Evolutionary conservation across 352 stramenopile species (phyloP).

Genomic region (Thalassiosira hispida): DNA sequence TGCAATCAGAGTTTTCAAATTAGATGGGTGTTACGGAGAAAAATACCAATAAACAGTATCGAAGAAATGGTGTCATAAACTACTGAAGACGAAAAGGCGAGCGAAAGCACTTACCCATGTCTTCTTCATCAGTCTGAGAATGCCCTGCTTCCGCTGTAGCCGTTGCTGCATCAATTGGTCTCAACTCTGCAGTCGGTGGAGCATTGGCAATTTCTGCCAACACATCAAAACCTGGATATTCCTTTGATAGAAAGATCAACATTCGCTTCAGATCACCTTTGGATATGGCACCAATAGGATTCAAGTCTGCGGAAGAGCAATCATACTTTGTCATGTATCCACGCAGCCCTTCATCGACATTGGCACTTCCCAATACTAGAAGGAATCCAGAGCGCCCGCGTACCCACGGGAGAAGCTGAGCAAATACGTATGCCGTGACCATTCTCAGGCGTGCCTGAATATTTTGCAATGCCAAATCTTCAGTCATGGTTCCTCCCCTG

Average conservation of each 20-base stretch:
- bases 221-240: conserved; percentile 90
- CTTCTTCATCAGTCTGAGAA: conserved; percentile 97
- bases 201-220: conserved; percentile 92
- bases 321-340: conserved; percentile 99
- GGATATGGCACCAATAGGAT: conserved; percentile 97
- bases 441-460: conserved; percentile 98
- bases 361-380: conserved; percentile 97
- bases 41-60: no score
- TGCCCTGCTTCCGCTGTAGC: conserved; percentile 71
- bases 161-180: conserved; percentile 85
- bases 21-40: no score
- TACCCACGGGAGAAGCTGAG: conserved; percentile 98
- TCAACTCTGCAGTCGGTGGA: conserved; percentile 94
- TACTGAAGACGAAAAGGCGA: no score
- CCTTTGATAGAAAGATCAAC: conserved; percentile 90
- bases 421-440: conserved; percentile 97
- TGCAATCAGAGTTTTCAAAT: no score
- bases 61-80: no score
- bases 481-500: conserved; percentile 89
- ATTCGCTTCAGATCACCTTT: conserved; percentile 95
- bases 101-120: no score
- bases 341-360: conserved; percentile 97
- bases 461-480: conserved; percentile 98
- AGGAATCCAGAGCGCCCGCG: conserved; percentile 91
- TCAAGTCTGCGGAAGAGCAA: conserved; percentile 97